Evolutionary conservation across 257 asterid species (phyloP), one percentile per base, ranked within the genome.

Genomic region (Forsythia viridissima): DNA sequence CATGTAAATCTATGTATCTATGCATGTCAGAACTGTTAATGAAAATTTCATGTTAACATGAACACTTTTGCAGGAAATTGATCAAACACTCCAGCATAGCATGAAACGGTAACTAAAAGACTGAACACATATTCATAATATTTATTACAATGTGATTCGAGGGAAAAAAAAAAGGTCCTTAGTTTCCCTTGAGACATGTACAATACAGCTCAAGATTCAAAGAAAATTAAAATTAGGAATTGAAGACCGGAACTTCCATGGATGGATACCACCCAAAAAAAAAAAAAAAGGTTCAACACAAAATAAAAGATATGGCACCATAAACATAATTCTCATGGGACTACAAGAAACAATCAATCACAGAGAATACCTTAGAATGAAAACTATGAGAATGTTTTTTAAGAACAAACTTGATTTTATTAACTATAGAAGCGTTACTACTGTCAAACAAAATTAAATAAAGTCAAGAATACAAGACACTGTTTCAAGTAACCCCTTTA

Each of bases 1-100:
- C 48, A 24, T 8, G 43, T 30, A 7, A 9, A 36, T 21, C 42
- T 38, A 15, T 43, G 55, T 70, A n/a, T 44, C 66, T 21, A 6
- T 21, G 16, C 42, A n/a, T 34, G 74, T 76, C 46, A 15, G 57
- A 41, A 30, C 24, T 73, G 77, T 42, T 74, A 59, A 67, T 40
- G 42, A 55, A 16, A 51, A 39, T 9, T 59, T 9, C 67, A 40
- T 20, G 68, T 57, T 46, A 37, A 20, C 39, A 8, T 38, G 16
- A 76, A 51, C 76, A 10, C 77, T 48, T 34, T 52, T 63, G n/a
- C 75, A 52, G 39, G 61, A 41, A 78, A 46, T 76, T 48, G 41
- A 57, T 63, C 61, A 36, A 78, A 40, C 74, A 21, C 78, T 40
- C 67, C 40, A 48, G 59, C 24, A 68, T 44, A 52, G 44, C 34